Conservation (phyloP, 116 monocot species). For the Dioscorea cayenensis region DNA sequence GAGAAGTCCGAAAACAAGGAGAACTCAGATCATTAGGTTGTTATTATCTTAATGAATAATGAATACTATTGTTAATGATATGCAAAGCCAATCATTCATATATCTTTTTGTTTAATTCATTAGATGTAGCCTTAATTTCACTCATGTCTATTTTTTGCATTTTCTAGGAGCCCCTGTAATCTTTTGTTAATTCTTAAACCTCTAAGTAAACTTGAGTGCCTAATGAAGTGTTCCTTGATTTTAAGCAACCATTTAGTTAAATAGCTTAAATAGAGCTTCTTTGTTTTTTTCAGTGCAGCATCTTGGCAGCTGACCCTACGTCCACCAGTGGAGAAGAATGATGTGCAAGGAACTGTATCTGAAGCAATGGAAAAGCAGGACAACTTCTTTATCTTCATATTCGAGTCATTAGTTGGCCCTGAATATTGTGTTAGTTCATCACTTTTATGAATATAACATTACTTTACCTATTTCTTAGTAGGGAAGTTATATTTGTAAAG, state of each 20-base stretch:
- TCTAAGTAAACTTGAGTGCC: neutral
- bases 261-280: neutral
- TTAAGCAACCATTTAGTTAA: neutral
- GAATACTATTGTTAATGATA: too few species aligned
- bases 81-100: too few species aligned
- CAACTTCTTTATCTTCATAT: slow-evolving; percentile 69
- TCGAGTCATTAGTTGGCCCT: slow-evolving; percentile 67
- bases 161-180: neutral
- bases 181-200: neutral
- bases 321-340: slow-evolving; percentile 29
- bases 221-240: neutral
- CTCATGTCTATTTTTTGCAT: neutral
- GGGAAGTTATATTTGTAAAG: neutral
- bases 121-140: neutral
- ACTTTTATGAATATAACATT: neutral
- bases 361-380: slow-evolving; percentile 18
- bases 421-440: slow-evolving; percentile 63
- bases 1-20: too few species aligned
- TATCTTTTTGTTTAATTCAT: neutral
- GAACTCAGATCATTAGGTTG: too few species aligned
- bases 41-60: too few species aligned
- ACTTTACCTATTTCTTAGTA: neutral
- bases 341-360: neutral
- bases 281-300: slow-evolving; percentile 56
- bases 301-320: slow-evolving; percentile 83